phyloP scores from a whole-genome alignment of 192 early-diverging fungal genomes.

The Backusella tarrabulga region DNA sequence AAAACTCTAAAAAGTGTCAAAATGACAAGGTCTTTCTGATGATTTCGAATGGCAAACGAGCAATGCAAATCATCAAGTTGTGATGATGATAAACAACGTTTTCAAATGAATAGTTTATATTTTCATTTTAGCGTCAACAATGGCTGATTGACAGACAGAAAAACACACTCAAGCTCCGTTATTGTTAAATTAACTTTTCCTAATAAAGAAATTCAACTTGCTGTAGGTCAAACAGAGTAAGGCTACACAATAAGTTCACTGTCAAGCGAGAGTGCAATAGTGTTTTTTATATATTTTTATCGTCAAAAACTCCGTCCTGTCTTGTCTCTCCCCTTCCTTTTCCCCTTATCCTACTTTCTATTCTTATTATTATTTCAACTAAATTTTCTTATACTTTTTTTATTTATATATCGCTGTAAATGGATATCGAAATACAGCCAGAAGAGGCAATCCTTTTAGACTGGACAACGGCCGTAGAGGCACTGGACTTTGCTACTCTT shows the following conservation, averaged over 20 bases:
- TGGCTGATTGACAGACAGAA: slow-evolving; percentile 1
- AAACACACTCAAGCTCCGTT: neutral
- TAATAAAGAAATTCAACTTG: slow-evolving; percentile 4
- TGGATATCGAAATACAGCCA: neutral
- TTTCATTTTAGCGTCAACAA: neutral
- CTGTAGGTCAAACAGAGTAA: neutral
- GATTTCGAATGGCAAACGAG: neutral
- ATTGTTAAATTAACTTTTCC: slow-evolving; percentile 9
- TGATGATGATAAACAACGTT: neutral
- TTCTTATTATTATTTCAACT: neutral
- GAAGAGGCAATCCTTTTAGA: slow-evolving; percentile 3
- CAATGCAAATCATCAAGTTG: neutral
- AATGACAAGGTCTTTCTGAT: neutral
- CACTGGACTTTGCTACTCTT: slow-evolving; percentile 2
- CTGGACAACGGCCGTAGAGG: slow-evolving; percentile 14
- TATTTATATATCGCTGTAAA: slow-evolving; percentile 1
- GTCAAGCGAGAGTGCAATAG: neutral
- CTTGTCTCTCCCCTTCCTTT: neutral
- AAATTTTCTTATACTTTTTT: neutral
- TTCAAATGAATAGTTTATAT: neutral
- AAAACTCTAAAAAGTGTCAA: neutral
- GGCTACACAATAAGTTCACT: neutral
- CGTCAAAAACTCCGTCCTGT: slow-evolving; percentile 4
- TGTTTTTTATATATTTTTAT: neutral
- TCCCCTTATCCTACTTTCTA: neutral